Evolutionary conservation across 2,329 filamentous ascomycete genomes (phyloP).

Genomic region (Aspergillus tubingensis): DNA sequence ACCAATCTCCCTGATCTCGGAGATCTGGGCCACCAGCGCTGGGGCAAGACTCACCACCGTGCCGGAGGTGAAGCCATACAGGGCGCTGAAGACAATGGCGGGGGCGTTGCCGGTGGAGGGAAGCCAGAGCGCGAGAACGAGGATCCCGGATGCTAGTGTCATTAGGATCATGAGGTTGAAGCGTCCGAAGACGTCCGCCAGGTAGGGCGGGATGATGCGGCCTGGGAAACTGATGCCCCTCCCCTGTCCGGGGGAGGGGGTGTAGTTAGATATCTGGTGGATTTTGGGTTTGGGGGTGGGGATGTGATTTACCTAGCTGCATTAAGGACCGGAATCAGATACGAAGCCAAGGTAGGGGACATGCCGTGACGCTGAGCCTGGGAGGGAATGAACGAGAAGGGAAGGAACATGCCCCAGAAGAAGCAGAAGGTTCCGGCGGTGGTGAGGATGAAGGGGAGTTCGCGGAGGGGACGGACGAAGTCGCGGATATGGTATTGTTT

Average conservation of each 20-base stretch:
- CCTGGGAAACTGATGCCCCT: conserved; percentile 50
- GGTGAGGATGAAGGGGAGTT: conserved; percentile 15
- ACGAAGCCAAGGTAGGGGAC: conserved; percentile 46
- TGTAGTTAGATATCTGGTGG: no score
- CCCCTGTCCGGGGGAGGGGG: no score
- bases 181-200: conserved; percentile 54
- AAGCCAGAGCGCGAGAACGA: conserved; percentile 56
- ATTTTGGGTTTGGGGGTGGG: no score
- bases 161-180: conserved; percentile 23
- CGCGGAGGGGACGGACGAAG: conserved; percentile 13
- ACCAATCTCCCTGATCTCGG: conserved; percentile 69
- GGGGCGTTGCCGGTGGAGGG: conserved; percentile 55
- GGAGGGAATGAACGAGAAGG: conserved; percentile 17
- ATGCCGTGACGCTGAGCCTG: conserved; percentile 17
- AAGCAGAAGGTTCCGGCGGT: conserved; percentile 42
- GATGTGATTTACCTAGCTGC: conserved; percentile 35
- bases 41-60: conserved; percentile 66
- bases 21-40: conserved; percentile 67
- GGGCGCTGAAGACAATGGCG: conserved; percentile 64
- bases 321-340: conserved; percentile 59
- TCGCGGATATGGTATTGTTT: conserved; percentile 13
- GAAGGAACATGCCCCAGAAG: conserved; percentile 34
- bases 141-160: conserved; percentile 7
- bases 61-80: conserved; percentile 71
- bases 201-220: conserved; percentile 56